phyloP scores from a whole-genome alignment of 2,329 filamentous ascomycete genomes.

The Biscogniauxia mediterranea region DNA sequence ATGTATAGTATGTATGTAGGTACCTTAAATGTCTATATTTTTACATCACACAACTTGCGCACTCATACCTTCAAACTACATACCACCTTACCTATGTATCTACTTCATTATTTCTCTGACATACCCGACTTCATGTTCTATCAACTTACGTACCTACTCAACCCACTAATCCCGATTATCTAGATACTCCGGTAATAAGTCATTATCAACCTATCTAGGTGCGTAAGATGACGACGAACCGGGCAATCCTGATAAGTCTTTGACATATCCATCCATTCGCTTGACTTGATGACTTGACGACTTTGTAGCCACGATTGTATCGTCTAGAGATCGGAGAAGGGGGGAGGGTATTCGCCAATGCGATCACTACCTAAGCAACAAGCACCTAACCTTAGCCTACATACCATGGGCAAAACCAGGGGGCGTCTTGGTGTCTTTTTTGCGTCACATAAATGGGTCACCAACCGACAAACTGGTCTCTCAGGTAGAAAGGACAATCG shows the following conservation, averaged over 20 bases:
- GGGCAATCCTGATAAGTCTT: not conserved
- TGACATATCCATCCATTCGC: not conserved
- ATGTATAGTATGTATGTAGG: no score
- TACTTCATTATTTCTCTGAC: no score
- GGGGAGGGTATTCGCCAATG: not conserved
- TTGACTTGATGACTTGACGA: not conserved
- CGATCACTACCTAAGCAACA: not conserved
- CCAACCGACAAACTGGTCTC: not conserved
- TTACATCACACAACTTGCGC: no score
- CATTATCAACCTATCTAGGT: not conserved
- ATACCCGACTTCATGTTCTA: no score
- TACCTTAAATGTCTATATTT: no score
- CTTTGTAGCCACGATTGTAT: not conserved
- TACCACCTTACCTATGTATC: no score
- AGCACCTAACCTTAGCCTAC: no score
- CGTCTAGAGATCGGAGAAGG: not conserved
- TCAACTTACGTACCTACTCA: no score
- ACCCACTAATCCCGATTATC: not conserved
- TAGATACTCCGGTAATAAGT: not conserved
- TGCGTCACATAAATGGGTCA: slow-evolving; percentile 17
- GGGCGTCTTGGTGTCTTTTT: not conserved
- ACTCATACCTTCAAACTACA: no score
- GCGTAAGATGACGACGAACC: not conserved
- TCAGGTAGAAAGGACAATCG: not conserved
- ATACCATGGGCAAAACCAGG: not conserved